These are phyloP conservation scores for Jatropha curcas DNA, from an alignment of 345 rosid species.

Conservation along the genomic window DNA sequence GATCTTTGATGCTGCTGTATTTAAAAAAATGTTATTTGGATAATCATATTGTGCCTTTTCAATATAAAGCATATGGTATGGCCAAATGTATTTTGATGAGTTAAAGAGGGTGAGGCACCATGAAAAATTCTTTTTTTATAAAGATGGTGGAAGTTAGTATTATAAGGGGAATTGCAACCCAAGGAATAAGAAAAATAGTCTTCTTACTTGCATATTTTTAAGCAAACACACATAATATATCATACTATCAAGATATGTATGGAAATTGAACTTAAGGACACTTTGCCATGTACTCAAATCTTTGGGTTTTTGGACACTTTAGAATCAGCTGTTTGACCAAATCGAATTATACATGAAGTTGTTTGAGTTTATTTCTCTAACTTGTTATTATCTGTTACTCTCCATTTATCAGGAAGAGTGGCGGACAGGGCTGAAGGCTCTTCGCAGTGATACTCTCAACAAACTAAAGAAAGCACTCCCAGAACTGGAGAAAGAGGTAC, in stretches of 20 bases:
- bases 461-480: slow-evolving; percentile 78
- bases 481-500: slow-evolving; percentile 85
- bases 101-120: not conserved
- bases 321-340: not conserved
- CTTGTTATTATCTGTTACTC: not conserved
- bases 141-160: not conserved
- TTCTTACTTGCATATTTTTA: not conserved
- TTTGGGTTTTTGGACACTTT: not conserved
- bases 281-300: not conserved
- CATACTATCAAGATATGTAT: too few relatives aligned
- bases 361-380: not conserved
- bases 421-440: slow-evolving; percentile 73
- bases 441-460: slow-evolving; percentile 61
- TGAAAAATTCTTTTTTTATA: not conserved
- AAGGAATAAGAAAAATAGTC: not conserved
- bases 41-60: not conserved
- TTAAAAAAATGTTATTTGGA: not conserved
- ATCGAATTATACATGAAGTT: not conserved
- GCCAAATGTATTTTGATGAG: not conserved
- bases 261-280: too few relatives aligned
- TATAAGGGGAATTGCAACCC: not conserved
- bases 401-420: slow-evolving; percentile 72
- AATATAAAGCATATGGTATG: not conserved
- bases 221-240: not conserved
- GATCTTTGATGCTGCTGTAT: not conserved